Evolutionary conservation across 352 stramenopile species (phyloP).

Genomic region (Globisporangium radiosum): DNA sequence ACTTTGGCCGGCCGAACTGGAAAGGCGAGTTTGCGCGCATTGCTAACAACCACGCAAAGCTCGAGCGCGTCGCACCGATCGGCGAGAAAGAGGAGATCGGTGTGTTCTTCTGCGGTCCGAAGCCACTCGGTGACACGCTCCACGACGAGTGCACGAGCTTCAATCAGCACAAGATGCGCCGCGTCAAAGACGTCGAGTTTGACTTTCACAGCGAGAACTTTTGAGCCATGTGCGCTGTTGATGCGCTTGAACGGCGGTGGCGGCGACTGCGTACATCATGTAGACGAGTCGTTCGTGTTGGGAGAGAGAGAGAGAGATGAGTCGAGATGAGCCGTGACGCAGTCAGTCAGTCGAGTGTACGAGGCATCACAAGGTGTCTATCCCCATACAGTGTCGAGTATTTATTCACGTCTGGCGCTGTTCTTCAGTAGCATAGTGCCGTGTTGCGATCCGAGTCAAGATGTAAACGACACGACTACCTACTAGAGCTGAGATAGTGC

Average conservation of each 20-base stretch:
- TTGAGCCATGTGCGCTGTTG: conserved; percentile 6
- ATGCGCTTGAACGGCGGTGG: too few species aligned
- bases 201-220: conserved; percentile 74
- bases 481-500: too few species aligned
- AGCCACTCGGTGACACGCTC: conserved; percentile 47
- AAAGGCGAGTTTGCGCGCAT: conserved; percentile 55
- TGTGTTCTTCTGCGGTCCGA: conserved; percentile 22
- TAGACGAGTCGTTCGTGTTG: conserved; percentile 3
- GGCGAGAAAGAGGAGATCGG: conserved; percentile 37
- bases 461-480: too few species aligned
- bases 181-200: conserved; percentile 37
- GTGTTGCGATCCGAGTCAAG: too few species aligned
- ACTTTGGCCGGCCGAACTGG: conserved; percentile 78
- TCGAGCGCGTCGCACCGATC: conserved; percentile 21
- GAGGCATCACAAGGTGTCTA: too few species aligned
- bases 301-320: not conserved
- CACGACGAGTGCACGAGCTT: conserved; percentile 50
- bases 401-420: too few species aligned
- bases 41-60: conserved; percentile 26
- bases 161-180: conserved; percentile 37
- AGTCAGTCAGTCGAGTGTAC: too few species aligned
- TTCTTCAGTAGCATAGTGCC: too few species aligned
- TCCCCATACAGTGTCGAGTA: too few species aligned
- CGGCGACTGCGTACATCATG: too few species aligned
- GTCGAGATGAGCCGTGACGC: too few species aligned